These are phyloP conservation scores for Eucalyptus viminalis DNA, from an alignment of 345 rosid species.

Conservation along the genomic window DNA sequence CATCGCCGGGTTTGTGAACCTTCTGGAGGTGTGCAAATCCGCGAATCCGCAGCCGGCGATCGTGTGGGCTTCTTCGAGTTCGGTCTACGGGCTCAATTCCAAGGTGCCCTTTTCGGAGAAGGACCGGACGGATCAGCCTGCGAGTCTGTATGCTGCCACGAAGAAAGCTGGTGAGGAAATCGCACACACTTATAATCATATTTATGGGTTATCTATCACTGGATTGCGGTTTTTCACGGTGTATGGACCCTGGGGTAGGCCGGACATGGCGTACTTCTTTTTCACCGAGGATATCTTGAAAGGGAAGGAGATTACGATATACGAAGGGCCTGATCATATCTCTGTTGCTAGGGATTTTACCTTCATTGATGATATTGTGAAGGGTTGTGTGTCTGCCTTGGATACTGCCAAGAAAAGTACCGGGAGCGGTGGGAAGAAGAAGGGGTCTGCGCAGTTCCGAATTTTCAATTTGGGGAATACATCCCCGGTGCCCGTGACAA, in stretches of 20 bases:
- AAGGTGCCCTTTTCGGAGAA: slow-evolving; percentile 22
- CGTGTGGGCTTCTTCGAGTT: slow-evolving; percentile 25
- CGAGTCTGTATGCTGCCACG: slow-evolving; percentile 23
- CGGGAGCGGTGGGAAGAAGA: slow-evolving; percentile 19
- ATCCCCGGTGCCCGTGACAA: neutral
- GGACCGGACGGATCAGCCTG: slow-evolving; percentile 27
- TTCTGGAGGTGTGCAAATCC: slow-evolving; percentile 5
- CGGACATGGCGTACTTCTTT: slow-evolving; percentile 27
- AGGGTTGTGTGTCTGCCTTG: slow-evolving; percentile 15
- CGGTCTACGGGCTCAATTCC: slow-evolving; percentile 17
- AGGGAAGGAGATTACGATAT: slow-evolving; percentile 18
- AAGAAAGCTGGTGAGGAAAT: slow-evolving; percentile 31
- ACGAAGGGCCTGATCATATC: slow-evolving; percentile 3
- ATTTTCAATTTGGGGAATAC: slow-evolving; percentile 12
- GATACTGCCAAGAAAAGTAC: slow-evolving; percentile 21
- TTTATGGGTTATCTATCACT: slow-evolving; percentile 21
- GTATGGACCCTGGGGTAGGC: slow-evolving; percentile 25
- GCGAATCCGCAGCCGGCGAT: slow-evolving; percentile 20
- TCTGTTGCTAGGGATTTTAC: slow-evolving; percentile 24
- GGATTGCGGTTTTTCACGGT: slow-evolving; percentile 22
- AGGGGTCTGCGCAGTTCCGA: slow-evolving; percentile 18
- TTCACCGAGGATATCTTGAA: slow-evolving; percentile 19
- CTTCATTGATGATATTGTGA: slow-evolving; percentile 23
- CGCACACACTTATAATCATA: slow-evolving; percentile 20
- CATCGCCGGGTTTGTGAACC: slow-evolving; percentile 11